A percentile compares a stretch with the other conserved stretches of the same genome.
phyloP scores from a whole-genome alignment of 176 grass and related monocot genomes.

The Secale cereale region DNA sequence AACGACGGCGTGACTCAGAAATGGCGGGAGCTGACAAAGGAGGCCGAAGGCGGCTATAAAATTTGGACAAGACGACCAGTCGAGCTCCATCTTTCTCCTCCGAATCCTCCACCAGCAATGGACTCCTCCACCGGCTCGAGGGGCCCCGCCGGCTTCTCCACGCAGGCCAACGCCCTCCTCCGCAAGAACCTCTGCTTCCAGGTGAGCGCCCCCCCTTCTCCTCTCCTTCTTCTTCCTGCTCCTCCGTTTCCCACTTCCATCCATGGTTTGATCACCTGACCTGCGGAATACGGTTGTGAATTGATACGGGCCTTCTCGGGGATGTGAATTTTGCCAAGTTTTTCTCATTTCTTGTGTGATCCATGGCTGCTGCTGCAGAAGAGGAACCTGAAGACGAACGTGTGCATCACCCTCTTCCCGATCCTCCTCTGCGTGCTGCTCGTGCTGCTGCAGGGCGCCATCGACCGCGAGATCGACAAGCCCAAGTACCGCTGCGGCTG shows the following conservation, averaged over 20 bases:
- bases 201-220: slow-evolving; percentile 17
- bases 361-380: slow-evolving; percentile 29
- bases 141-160: slow-evolving; percentile 52
- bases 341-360: not conserved
- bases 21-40: not conserved
- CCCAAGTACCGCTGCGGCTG: slow-evolving; percentile 80
- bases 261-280: not conserved
- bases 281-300: not conserved
- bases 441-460: slow-evolving; percentile 40
- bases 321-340: not conserved
- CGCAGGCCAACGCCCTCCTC: slow-evolving; percentile 96
- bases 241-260: not conserved
- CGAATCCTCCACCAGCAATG: not conserved
- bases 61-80: not conserved
- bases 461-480: slow-evolving; percentile 70
- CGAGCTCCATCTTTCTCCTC: not conserved
- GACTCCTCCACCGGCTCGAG: slow-evolving; percentile 8
- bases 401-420: slow-evolving; percentile 65
- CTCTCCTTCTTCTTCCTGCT: not conserved
- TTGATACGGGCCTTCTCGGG: no score
- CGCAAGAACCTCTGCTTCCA: slow-evolving; percentile 98
- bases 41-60: slow-evolving; percentile 8
- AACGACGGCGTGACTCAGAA: not conserved
- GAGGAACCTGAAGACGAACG: slow-evolving; percentile 86
- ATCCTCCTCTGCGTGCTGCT: slow-evolving; percentile 69